Evolutionary conservation across 345 rosid genomes (phyloP).

Genomic region (Sisymbrium irio): DNA sequence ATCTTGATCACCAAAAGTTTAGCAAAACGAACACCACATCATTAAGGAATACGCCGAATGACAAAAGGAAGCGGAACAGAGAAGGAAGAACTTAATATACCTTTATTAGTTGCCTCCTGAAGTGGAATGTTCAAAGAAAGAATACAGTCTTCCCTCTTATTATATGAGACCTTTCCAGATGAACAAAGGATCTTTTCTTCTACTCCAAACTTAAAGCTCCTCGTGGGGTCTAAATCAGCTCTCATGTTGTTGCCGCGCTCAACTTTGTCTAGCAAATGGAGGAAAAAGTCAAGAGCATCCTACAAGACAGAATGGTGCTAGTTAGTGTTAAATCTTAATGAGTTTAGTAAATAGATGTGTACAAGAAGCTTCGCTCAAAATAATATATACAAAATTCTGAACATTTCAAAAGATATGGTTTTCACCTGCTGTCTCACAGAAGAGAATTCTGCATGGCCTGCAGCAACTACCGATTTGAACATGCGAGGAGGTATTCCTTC

Average conservation of each 20-base stretch:
- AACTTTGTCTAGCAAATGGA: conserved; percentile 89
- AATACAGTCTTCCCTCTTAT: conserved; percentile 84
- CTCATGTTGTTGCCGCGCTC: conserved; percentile 67
- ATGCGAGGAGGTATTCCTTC: conserved; percentile 95
- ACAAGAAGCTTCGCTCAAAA: neutral
- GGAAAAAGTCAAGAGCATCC: conserved; percentile 98
- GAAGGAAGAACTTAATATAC: conserved; percentile 36
- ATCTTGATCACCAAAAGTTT: conserved; percentile 49
- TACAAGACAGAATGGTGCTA: conserved; percentile 36
- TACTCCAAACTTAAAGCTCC: conserved; percentile 93
- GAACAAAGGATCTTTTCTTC: conserved; percentile 89
- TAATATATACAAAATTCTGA: neutral
- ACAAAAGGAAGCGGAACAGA: conserved; percentile 8
- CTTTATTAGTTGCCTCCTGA: conserved; percentile 85
- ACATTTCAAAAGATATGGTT: neutral
- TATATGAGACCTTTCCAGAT: conserved; percentile 90
- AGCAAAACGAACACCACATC: conserved; percentile 8
- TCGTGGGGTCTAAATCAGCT: conserved; percentile 73
- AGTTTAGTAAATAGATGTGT: neutral
- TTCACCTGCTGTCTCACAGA: conserved; percentile 95
- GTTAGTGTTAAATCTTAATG: conserved; percentile 6
- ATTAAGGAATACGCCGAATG: conserved; percentile 7
- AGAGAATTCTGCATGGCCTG: conserved; percentile 93
- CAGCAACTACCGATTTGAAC: conserved; percentile 95
- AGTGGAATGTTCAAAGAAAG: conserved; percentile 92